Evolutionary conservation across 2,329 filamentous ascomycete species (phyloP), one percentile per base, ranked within the genome.

Genomic region (Fusarium fujikuroi): DNA sequence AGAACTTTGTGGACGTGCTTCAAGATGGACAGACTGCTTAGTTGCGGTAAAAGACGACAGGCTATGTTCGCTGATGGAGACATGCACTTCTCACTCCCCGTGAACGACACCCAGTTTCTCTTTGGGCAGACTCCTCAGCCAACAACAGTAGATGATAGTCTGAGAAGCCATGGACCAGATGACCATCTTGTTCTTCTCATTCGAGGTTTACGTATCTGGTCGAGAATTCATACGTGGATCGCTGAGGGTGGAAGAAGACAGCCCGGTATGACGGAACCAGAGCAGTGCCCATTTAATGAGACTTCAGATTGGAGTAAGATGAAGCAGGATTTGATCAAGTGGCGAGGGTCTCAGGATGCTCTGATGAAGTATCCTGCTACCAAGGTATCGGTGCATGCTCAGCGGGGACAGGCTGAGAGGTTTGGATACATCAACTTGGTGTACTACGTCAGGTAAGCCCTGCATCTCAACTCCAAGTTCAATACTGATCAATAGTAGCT

Each of bases 381-480:
- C 0, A 78, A 72, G 2, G 70, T 74, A 0, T 76, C 75, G 0
- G 70, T 75, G 6, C 76, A 78, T 59, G 74, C 76, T 4, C 76
- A 78, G 46, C 52, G 75, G 4, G 73, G 76, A 21, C 76, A 77
- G 7, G 76, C 73, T 3, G 76, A 78, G 56, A 69, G 60, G 18
- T 78, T 78, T 39, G 76, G 75, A 4, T 76, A 76, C 19, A 63
- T 78, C 28, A 78, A 77, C 34, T 28, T 78, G 12, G 72, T 78
- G 0, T 78, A 78, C 65, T 78, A 78, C 37, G 49, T 78, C 40
- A 76, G 75, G 76, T 77, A 23, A 59, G 49, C 0, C 15, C 5
- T 2, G 0, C 12, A 11, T 0, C 1, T 9, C 5, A 14, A 0
- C 5, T 1, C 9, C 1, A 8, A 23, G 9, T 21, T 16, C 2